Evolutionary conservation across 2,329 filamentous ascomycete genomes (phyloP), one percentile per base, ranked within the genome.

Genomic region (Dryadomyces quercus-mongolicae): DNA sequence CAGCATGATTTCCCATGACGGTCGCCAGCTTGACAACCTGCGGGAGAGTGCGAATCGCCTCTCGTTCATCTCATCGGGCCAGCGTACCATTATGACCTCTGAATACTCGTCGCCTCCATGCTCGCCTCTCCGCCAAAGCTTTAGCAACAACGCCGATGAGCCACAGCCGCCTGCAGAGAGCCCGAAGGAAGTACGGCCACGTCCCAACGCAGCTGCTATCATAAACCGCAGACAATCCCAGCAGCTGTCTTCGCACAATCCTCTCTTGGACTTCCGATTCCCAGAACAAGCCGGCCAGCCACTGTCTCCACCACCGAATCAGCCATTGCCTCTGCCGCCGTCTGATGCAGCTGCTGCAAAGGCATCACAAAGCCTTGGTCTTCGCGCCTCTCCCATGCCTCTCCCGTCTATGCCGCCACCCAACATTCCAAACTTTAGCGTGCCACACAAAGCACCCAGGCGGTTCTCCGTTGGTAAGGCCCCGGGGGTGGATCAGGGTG

Each of bases 11-110:
- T 84, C 80, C 0, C 75, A 79, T 15, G 80, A 84, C 55, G 80
- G 77, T 16, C 72, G 72, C 34, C 77, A 79, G 52, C 68, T 84
- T 6, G 80, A 85, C 15, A 77, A 64, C 52, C 66, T 84, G 22
- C 71, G 79, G 31, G 77, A 82, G 48, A 78, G 74, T 62, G 70
- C 71, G 1, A 74, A 81, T 57, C 74, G 81, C 6, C 70, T 81
- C 5, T 84, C 81, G 0, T 77, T 74, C 58, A 71, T 81, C 43
- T 84, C 81, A 2, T 81, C 78, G 5, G 77, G 77, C 7, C 79
- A 83, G 62, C 72, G 77, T 55, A 84, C 81, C 3, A 67, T 80
- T 25, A 62, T 82, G 8, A 83, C 80, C 2, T 83, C 81, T 0
- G 72, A 75, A 18, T 74, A 71, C 34, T 82, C 80, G 0, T 83